Evolutionary conservation across 176 grass and related monocot species (phyloP).

Genomic region (Bonia amplexicaulis): DNA sequence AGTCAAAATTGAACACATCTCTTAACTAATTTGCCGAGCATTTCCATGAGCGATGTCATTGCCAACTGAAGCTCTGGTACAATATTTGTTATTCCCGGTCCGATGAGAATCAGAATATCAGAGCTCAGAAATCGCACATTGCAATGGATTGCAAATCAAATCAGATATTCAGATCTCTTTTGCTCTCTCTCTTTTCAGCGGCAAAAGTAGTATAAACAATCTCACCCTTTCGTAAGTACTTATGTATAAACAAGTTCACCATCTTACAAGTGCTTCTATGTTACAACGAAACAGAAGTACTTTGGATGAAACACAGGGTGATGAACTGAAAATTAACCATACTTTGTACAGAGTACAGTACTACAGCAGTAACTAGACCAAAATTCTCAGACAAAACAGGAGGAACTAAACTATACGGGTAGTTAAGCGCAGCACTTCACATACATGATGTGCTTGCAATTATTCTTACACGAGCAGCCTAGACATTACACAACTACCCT

Average conservation of each 20-base stretch:
- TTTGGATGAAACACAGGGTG: not conserved
- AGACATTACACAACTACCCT: not conserved
- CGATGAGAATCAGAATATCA: not conserved
- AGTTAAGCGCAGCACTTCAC: not conserved
- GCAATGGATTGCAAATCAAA: not conserved
- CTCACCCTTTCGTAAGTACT: not conserved
- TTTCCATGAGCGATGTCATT: not conserved
- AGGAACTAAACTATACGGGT: not conserved
- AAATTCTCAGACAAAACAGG: not conserved
- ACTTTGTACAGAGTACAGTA: not conserved
- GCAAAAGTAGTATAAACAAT: not conserved
- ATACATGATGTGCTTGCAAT: not conserved
- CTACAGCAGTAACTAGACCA: not conserved
- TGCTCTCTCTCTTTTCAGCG: not conserved
- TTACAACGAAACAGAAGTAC: not conserved
- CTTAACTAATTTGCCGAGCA: not conserved
- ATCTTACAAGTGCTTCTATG: not conserved
- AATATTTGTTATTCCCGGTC: not conserved
- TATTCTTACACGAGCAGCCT: constrained; percentile 1
- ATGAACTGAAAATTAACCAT: not conserved
- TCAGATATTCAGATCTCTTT: not conserved
- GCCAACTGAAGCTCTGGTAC: not conserved
- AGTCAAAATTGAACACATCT: not conserved
- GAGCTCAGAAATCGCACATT: not conserved
- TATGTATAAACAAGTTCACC: not conserved